Evolutionary conservation across 2,329 filamentous ascomycete species (phyloP).

Genomic region (Pseudogymnoascus sp.): DNA sequence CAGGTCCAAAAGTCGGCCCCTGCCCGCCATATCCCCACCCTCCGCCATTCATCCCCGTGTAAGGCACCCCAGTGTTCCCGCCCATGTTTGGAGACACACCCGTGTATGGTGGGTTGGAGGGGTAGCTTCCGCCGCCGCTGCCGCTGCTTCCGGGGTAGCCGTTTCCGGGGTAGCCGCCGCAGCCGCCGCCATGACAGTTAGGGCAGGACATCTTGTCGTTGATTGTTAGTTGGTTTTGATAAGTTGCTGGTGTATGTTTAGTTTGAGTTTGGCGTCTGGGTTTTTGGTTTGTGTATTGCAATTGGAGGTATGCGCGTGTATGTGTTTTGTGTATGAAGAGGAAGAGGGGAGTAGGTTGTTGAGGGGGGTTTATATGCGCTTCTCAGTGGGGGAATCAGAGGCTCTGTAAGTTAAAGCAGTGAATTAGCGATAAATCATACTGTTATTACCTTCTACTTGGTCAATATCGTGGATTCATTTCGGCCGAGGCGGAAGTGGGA

Average conservation of each 20-base stretch:
- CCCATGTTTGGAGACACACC: neutral
- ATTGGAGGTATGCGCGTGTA: neutral
- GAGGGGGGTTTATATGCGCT: neutral
- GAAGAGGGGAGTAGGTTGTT: neutral
- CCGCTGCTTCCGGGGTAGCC: neutral
- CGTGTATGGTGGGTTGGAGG: neutral
- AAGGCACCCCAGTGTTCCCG: neutral
- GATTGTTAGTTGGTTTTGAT: neutral
- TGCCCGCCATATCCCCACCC: neutral
- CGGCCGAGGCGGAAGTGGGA: neutral
- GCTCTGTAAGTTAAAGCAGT: neutral
- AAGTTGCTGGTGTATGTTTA: neutral
- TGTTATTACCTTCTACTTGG: neutral
- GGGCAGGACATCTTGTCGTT: neutral
- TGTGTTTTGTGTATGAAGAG: neutral
- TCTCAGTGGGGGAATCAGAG: neutral
- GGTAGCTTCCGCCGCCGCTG: neutral
- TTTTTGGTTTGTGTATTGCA: neutral
- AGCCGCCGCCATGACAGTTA: neutral
- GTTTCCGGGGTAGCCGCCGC: neutral
- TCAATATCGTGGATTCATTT: neutral
- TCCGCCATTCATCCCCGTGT: neutral
- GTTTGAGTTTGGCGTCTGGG: neutral
- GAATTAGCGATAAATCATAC: neutral
- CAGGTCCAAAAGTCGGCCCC: neutral